Base-by-base conservation (phyloP, 345 rosid species). In the Bruguiera sexangula region DNA sequence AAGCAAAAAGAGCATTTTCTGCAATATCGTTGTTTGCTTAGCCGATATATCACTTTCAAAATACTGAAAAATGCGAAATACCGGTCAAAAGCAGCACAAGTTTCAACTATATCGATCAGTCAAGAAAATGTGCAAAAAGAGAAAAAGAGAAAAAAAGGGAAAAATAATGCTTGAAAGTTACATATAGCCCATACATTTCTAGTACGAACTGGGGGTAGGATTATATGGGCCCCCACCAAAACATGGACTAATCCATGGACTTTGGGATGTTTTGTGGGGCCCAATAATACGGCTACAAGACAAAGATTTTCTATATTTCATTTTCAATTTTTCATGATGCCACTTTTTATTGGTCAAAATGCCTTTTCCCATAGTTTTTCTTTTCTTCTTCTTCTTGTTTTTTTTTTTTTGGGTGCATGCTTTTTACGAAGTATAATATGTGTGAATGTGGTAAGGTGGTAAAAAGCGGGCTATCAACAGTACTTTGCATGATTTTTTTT, bases 211-310 rank as follows among this genome's bases (percentile, higher is more conserved):
- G 18, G 46, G 32, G 70, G 24, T 8, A 4, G 20, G 75, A 68
- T 70, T 60, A 8, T 6, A 65, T 68, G 77, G 77, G 69, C 81
- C 78, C 73, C 52, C 15, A 27, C 71, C 0, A 10, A 8, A 52
- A 6, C 62, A 21, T 54, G 61, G 63, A 60, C 26, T 39, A 69
- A 67, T 67, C 79, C 84, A 75, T 66, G 53, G 71, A 50, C 65
- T 57, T 62, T 36, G 13, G n/a, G 29, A 43, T 31, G 31, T 62
- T 9, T 24, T 19, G 18, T 61, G 67, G 78, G 77, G 36, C 65
- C 82, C 56, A 64, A 43, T 31, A 20, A 22, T 27, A 82, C 85
- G 82, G 36, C 82, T 75, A 81, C 60, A 79, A 68, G 88, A 84
- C 90, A 81, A 84, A 80, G 8, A 57, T 54, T 58, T 71, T 31